Evolutionary conservation across 805 yeast species (phyloP).

Genomic region (Wickerhamomyces kurtzmanii): DNA sequence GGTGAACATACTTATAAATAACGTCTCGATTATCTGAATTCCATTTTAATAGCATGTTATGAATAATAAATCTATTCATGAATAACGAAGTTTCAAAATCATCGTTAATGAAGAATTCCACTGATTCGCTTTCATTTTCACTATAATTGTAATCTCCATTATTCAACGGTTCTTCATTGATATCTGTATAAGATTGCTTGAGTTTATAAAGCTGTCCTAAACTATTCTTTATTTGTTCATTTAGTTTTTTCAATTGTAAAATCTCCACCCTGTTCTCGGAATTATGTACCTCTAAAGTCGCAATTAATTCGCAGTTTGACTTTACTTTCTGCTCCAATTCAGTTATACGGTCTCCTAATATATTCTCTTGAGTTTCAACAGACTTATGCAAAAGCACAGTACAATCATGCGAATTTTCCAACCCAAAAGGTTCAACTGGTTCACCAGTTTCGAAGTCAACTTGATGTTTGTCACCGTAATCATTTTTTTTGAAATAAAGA

Average conservation of each 20-base stretch:
- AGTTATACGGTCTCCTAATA: constrained; percentile 18
- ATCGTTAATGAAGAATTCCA: no score
- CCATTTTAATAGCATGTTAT: constrained; percentile 73
- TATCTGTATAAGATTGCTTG: constrained; percentile 3
- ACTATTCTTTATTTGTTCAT: constrained; percentile 12
- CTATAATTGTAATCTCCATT: background rate
- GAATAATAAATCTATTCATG: constrained; percentile 59
- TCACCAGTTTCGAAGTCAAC: constrained; percentile 24
- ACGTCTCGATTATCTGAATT: constrained; percentile 57
- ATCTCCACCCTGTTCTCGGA: no score
- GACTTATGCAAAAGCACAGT: constrained; percentile 25
- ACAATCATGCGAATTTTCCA: constrained; percentile 56
- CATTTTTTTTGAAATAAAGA: constrained; percentile 57
- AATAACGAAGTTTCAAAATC: constrained; percentile 10
- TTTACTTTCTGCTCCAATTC: constrained; percentile 16
- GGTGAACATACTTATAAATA: constrained; percentile 47
- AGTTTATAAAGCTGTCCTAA: constrained; percentile 9
- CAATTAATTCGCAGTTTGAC: constrained; percentile 9
- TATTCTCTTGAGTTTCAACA: constrained; percentile 29
- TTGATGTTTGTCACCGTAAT: constrained; percentile 30
- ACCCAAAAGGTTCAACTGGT: constrained; percentile 35
- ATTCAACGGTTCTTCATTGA: no score
- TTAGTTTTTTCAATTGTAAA: constrained; percentile 12
- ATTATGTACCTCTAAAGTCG: no score
- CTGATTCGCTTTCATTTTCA: background rate